Base-by-base conservation (phyloP, 2,329 filamentous ascomycete species). In the Penicillium occitanis region DNA sequence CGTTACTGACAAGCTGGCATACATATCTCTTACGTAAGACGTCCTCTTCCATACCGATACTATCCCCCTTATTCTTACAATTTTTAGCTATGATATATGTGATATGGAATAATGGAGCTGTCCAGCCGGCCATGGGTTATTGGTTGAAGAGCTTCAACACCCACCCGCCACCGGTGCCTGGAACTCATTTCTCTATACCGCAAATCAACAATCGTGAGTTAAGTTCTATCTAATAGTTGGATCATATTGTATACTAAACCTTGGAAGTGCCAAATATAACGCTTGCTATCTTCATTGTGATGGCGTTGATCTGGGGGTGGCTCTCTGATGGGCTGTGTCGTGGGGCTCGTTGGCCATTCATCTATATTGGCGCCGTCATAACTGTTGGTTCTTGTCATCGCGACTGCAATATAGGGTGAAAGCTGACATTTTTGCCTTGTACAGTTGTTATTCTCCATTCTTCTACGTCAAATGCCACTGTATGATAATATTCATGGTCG, bases 121-220 rank as follows among this genome's bases (percentile, higher is more conserved):
- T 70, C 0, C 78, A 80, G 59, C 50, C 69, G 0, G 78, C 73
- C 6, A 80, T 81, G 77, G 78, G 78, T 1, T 80, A 79, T 68
- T 81, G 78, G 77, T 70, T 81, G 44, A 80, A 81, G 66, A 78
- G 75, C 64, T 80, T 80, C 69, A 76, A 79, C 40, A 67, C 70
- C 5, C 71, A 71, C 2, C 75, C 76, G 10, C 53, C 73, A 37
- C 78, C 79, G 3, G 72, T 80, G 0, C 78, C 78, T 0, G 78
- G 78, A 1, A 72, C 64, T 1, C 63, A 69, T 2, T 80, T 73
- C 64, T 71, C 75, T 0, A 69, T 78, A 2, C 28, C 72, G 0
- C 69, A 79, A 40, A 79, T 79, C 55, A 78, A 80, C 61, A 73
- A 77, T 53, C 66, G 76, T 78, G 61, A 69, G 75, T 70, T 14